Evolutionary conservation across 129 eudicot species (phyloP).

Genomic region (Apium graveolens): DNA sequence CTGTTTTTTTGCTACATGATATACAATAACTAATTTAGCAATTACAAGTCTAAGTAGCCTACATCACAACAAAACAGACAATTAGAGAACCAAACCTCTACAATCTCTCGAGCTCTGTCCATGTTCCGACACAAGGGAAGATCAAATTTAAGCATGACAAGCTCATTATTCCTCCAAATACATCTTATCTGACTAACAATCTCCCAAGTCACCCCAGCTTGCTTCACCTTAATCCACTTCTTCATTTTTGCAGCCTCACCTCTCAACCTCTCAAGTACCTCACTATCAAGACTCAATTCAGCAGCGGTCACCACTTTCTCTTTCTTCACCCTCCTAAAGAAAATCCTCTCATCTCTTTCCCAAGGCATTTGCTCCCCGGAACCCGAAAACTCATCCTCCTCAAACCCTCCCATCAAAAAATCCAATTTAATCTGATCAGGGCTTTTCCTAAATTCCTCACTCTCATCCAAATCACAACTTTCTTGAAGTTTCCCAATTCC

Average conservation of each 20-base stretch:
- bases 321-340: conserved; percentile 43
- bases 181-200: conserved; percentile 61
- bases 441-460: conserved; percentile 21
- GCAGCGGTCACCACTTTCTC: conserved; percentile 58
- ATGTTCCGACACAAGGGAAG: conserved; percentile 76
- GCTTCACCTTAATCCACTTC: conserved; percentile 89
- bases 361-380: conserved; percentile 63
- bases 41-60: neutral
- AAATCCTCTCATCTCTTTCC: conserved; percentile 53
- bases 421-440: conserved; percentile 28
- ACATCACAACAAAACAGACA: neutral
- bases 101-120: conserved; percentile 93
- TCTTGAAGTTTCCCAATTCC: conserved; percentile 61
- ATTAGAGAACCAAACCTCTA: conserved; percentile 50
- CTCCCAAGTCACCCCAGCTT: conserved; percentile 70
- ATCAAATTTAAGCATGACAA: conserved; percentile 79
- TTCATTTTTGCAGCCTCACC: conserved; percentile 61
- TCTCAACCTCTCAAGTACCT: conserved; percentile 67
- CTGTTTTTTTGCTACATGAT: neutral
- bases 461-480: conserved; percentile 16
- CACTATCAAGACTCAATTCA: conserved; percentile 57
- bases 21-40: neutral
- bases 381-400: conserved; percentile 21
- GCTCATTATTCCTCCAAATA: conserved; percentile 74
- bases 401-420: conserved; percentile 30